A percentile compares a stretch with the other conserved stretches of the same genome.
These are phyloP conservation scores for Xylaria sp. DNA, from an alignment of 2,329 filamentous ascomycete species.

Conservation along the genomic window DNA sequence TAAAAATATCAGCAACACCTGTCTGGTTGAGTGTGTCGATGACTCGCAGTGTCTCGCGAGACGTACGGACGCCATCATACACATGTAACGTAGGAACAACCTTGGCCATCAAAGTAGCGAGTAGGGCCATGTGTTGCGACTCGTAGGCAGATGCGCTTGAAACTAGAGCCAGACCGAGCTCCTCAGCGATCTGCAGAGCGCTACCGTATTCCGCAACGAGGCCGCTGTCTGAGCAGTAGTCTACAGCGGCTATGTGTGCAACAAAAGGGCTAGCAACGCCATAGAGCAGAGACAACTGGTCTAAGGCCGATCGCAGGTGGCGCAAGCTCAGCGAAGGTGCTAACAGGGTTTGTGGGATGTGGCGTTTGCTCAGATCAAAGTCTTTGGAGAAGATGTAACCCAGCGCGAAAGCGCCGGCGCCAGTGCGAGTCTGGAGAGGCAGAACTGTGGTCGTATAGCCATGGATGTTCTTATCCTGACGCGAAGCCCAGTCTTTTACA, in stretches of 20 bases:
- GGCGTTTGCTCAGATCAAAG: conserved; percentile 88
- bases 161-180: conserved; percentile 85
- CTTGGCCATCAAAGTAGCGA: conserved; percentile 79
- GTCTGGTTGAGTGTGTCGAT: conserved; percentile 79
- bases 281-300: conserved; percentile 91
- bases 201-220: conserved; percentile 87
- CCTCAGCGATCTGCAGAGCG: conserved; percentile 81
- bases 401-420: conserved; percentile 87
- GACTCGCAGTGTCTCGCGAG: conserved; percentile 80
- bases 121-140: conserved; percentile 92
- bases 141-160: conserved; percentile 87
- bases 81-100: conserved; percentile 84
- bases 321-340: conserved; percentile 83
- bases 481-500: conserved; percentile 75
- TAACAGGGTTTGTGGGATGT: conserved; percentile 88
- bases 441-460: conserved; percentile 80
- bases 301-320: conserved; percentile 80
- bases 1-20: conserved; percentile 72
- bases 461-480: conserved; percentile 77
- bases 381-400: conserved; percentile 98
- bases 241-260: conserved; percentile 87
- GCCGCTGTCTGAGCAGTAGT: conserved; percentile 73
- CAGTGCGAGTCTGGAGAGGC: conserved; percentile 82
- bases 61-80: conserved; percentile 84
- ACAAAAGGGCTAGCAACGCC: conserved; percentile 91